Base-by-base conservation (phyloP, 495 filamentous ascomycete genomes). In the Corynascus novoguineensis region DNA sequence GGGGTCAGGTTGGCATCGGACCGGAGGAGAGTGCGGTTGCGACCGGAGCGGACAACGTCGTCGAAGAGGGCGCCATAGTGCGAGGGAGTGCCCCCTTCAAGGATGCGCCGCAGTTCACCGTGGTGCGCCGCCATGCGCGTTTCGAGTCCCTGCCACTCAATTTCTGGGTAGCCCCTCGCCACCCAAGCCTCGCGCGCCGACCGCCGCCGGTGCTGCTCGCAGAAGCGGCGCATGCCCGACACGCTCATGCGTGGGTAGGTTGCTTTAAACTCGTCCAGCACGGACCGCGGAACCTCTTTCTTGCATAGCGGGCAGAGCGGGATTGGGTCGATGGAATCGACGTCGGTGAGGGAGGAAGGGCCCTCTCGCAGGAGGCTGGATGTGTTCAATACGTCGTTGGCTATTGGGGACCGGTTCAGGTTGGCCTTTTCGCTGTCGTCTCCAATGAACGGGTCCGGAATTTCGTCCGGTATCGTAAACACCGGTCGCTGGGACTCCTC, bases 121-220 rank as follows among this genome's bases (percentile, higher is more conserved):
- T 83, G 75, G 60, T 87, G 78, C n/a, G 65, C 59, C 19, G 72
- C 63, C 11, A 95, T 78, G 22, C 91, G 80, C n/a, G 64, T 57
- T n/a, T 83, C 77, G 29, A 97, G 78, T 3, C 57, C 63, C 1
- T 71, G 65, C 92, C 92, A 97, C 58, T 92, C 70, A 60, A 97
- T 92, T 0, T 73, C 67, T 2, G 92, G 93, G 69, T 95, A 97
- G 1, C 83, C 82, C 37, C 77, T 80, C 11, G 74, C 62, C 14
- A 60, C 60, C 85, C 90, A 95, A 49, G 82, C 73, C 4, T 76
- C 66, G 51, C 76, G 63, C 9, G 89, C 87, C 4, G 79, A 74
- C 5, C 68, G 60, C 21, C 74, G 73, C 59, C 83, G 82, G 71
- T 97, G 92, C 0, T 78, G 75, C 24, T 78, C 71, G 70, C 92